Evolutionary conservation across 75 land plant genomes (phyloP), one percentile per base, ranked within the genome.

Genomic region (Chamaecyparis obtusa): DNA sequence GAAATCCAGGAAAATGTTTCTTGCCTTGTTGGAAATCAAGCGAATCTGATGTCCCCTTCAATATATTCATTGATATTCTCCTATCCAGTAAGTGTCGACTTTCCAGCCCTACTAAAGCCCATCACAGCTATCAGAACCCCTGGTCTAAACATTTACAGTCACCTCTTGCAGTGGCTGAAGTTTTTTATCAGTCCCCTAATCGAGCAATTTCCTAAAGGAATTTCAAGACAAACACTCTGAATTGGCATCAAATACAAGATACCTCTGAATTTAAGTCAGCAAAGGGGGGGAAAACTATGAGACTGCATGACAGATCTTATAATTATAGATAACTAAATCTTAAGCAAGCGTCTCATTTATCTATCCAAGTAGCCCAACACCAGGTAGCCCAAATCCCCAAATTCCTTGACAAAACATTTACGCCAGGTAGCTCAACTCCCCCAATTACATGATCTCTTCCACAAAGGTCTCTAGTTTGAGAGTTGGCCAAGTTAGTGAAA

Each of bases 41-140:
- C 91, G 15, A 94, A 88, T 35, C 27, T 86, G 2, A 94, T 90
- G 72, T 89, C 87, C 32, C 95, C 95, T 10, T 91, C 92, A 55
- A 93, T 91, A 74, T 93, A 91, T 36, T 94, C 94, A 56, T 93
- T 91, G 0, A 93, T 94, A 83, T 93, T 93, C 84, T 89, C 17
- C 95, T 94, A 33, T 93, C 91, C 69, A 94, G 85, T 94, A 10
- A 94, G 90, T 32, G 95, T 94, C 2, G 91, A 93, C 84, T 95
- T 93, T 27, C 97, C 96, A 41, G 97, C 96, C 36, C 95, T 95
- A 83, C 97, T 96, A 36, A 93, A 95, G 33, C 95, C 97, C 96
- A 96, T 93, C 6, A 96, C 80, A 77, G 97, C 97, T 51, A 93
- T 96, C 21, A 96, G 92, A n/a, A 96, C 93, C n/a, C 97, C 97